These are phyloP conservation scores for Penicillium diatomitis DNA, from an alignment of 495 filamentous ascomycete species.

Conservation along the genomic window DNA sequence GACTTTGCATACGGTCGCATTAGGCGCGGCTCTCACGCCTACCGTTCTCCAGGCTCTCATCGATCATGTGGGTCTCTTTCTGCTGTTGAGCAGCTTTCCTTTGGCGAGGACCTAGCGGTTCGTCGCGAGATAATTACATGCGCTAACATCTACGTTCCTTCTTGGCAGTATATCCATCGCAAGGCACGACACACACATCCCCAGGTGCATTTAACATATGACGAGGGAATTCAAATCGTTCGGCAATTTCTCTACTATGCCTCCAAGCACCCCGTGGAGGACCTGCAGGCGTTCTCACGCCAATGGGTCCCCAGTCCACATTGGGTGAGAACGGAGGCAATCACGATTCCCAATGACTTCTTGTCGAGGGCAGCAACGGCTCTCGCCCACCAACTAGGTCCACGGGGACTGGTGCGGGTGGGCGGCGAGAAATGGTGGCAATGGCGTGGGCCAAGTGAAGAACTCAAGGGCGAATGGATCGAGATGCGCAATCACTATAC, in stretches of 20 bases:
- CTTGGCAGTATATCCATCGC: slow-evolving; percentile 66
- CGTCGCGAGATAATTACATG: neutral
- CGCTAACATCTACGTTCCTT: slow-evolving; percentile 2
- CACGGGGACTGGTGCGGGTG: slow-evolving; percentile 59
- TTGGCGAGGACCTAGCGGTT: no score
- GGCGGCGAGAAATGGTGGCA: slow-evolving; percentile 91
- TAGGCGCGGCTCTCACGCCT: slow-evolving; percentile 66
- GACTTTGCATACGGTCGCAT: slow-evolving; percentile 64
- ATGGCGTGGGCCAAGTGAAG: slow-evolving; percentile 60
- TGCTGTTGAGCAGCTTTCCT: neutral
- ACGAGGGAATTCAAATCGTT: slow-evolving; percentile 84
- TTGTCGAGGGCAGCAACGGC: slow-evolving; percentile 52
- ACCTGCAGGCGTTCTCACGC: slow-evolving; percentile 78
- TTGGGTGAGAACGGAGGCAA: slow-evolving; percentile 74
- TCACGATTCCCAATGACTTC: slow-evolving; percentile 54
- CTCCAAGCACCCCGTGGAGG: slow-evolving; percentile 82
- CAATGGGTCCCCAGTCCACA: slow-evolving; percentile 85
- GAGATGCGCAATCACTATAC: slow-evolving; percentile 83
- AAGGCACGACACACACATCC: slow-evolving; percentile 66
- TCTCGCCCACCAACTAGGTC: slow-evolving; percentile 63
- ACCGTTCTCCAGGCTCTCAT: slow-evolving; percentile 69
- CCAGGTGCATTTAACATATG: slow-evolving; percentile 81
- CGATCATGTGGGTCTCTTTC: slow-evolving; percentile 51
- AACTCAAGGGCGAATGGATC: slow-evolving; percentile 81
- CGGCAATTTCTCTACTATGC: slow-evolving; percentile 75